Evolutionary conservation across 148 eudicot species (phyloP), one percentile per base, ranked within the genome.

Genomic region (Fagopyrum homotropicum): DNA sequence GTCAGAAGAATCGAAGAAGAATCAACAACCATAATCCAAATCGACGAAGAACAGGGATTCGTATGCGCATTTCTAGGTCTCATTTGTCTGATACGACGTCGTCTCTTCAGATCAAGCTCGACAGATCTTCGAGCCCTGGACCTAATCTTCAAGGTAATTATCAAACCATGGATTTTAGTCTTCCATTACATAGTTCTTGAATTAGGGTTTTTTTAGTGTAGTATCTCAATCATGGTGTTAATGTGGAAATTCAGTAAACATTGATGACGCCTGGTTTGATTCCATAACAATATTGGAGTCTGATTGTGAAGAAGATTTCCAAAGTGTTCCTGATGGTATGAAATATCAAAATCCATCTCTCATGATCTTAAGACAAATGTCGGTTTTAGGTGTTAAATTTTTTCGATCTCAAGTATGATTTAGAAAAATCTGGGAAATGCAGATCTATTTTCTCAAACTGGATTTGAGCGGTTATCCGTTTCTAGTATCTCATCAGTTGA

Each of bases 201-300:
- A 35, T 49, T 10, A 49, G 52, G 52, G 52, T 49, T 49, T 14
- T 52, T 2, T 51, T 51, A 11, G 56, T 12, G 12, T 35, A 35
- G 40, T 35, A 35, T 0, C 40, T 35, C 40, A 35, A 35, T 35
- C 40, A 1, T 35, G 40, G 40, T 35, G 40, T 35, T 35, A 35
- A 35, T 35, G 40, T 35, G 40, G 40, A 35, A 35, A 35, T 35
- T 35, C 86, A 89, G 97, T 93, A 69, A 83, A 88, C 75, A 76
- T 40, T 43, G 98, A 93, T 75, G 98, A 93, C 79, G 81, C 97
- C 7, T 93, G 95, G 95, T 93, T 77, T 73, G 98, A 93, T 81
- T 86, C 98, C 46, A 80, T 85, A 54, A 83, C 85, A 51, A 73
- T 87, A 55, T 40, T 66, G 2, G 98, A 93, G 44, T 93, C 98